Percentiles rank a stretch among this genome's conserved stretches.
Conservation (phyloP, 2,329 filamentous ascomycete species). For the Celoporthe dispersa region DNA sequence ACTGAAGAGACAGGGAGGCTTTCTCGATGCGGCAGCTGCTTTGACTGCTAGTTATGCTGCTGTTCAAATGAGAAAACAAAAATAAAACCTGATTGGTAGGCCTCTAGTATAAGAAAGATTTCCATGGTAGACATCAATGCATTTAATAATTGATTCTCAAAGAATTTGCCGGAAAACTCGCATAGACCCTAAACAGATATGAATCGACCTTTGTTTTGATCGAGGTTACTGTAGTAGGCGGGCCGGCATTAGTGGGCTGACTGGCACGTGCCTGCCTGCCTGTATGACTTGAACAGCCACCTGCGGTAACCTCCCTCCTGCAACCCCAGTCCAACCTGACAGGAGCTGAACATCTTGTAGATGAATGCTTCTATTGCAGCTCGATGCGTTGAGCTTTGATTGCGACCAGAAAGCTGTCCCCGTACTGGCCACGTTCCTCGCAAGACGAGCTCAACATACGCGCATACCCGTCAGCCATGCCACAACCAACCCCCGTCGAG, state of each 20-base stretch:
- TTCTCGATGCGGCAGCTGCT: too few species aligned
- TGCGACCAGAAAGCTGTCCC: constrained; percentile 10
- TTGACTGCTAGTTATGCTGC: too few species aligned
- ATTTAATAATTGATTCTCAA: too few species aligned
- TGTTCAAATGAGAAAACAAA: too few species aligned
- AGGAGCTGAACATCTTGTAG: background rate
- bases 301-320: background rate
- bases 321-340: background rate
- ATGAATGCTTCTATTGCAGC: background rate
- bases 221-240: too few species aligned
- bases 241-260: background rate
- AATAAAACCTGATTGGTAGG: too few species aligned
- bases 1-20: too few species aligned
- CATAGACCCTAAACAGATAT: too few species aligned
- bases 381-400: background rate
- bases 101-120: too few species aligned
- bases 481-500: background rate
- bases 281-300: constrained; percentile 5
- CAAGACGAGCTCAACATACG: background rate
- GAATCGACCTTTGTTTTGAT: too few species aligned
- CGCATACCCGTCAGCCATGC: constrained; percentile 9
- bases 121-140: too few species aligned
- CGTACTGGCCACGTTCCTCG: constrained; percentile 1
- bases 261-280: background rate
- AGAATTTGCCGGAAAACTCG: too few species aligned